Conservation (phyloP, 805 yeast species). For the Yarrowia divulgata region DNA sequence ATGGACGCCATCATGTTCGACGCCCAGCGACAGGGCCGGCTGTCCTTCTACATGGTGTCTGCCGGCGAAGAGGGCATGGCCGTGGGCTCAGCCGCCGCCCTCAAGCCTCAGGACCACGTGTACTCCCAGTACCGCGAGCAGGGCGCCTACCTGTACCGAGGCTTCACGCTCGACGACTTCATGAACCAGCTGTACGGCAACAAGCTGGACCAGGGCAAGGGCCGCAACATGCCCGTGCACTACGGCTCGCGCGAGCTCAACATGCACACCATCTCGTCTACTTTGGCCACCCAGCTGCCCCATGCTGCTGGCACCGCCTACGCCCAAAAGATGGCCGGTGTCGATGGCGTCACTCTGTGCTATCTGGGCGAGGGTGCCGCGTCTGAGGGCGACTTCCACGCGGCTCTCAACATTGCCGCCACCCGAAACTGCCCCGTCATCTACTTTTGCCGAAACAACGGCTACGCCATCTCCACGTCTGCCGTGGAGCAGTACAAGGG, state of each 20-base stretch:
- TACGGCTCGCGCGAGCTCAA: slow-evolving; percentile 47
- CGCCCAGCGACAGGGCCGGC: slow-evolving; percentile 51
- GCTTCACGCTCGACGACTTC: slow-evolving; percentile 48
- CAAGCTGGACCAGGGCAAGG: slow-evolving; percentile 47
- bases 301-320: slow-evolving; percentile 53
- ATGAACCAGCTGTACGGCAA: slow-evolving; percentile 50
- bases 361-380: slow-evolving; percentile 52
- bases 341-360: slow-evolving; percentile 46
- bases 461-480: slow-evolving; percentile 51
- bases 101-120: slow-evolving; percentile 47
- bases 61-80: slow-evolving; percentile 52
- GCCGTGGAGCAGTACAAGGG: slow-evolving; percentile 50
- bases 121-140: slow-evolving; percentile 51
- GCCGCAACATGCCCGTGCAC: slow-evolving; percentile 51
- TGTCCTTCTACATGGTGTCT: slow-evolving; percentile 50
- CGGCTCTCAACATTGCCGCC: slow-evolving; percentile 51
- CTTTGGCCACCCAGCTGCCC: slow-evolving; percentile 51
- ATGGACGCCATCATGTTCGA: slow-evolving; percentile 51
- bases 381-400: slow-evolving; percentile 52
- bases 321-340: slow-evolving; percentile 48
- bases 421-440: slow-evolving; percentile 50
- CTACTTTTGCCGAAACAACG: slow-evolving; percentile 50
- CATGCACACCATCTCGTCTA: slow-evolving; percentile 50
- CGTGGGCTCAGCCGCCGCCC: slow-evolving; percentile 50
- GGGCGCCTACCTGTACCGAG: slow-evolving; percentile 49